phyloP scores from a whole-genome alignment of 2,329 filamentous ascomycete species.

The Zymoseptoria passerinii region DNA sequence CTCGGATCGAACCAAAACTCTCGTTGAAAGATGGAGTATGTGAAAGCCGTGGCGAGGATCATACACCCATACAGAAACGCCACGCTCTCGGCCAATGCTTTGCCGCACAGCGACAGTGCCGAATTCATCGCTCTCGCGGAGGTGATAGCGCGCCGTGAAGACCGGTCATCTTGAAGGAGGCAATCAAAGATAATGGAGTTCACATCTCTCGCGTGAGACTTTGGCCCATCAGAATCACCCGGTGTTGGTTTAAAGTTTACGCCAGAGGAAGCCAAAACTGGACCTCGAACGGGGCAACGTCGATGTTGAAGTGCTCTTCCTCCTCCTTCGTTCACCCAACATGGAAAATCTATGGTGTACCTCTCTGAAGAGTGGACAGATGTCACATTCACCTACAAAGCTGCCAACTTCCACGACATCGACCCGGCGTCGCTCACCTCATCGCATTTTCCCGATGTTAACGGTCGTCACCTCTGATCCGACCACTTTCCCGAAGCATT shows the following conservation, averaged over 20 bases:
- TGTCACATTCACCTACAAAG: background rate
- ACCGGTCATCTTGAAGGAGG: background rate
- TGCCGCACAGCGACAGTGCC: background rate
- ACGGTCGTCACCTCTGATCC: background rate
- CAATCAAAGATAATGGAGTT: background rate
- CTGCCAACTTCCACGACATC: background rate
- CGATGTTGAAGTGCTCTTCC: background rate
- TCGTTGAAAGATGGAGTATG: slow-evolving; percentile 8
- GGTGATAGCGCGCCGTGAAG: background rate
- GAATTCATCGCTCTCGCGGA: background rate
- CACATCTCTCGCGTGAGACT: background rate
- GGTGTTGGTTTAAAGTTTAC: background rate
- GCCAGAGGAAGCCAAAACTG: background rate
- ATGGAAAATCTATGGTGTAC: too few relatives aligned
- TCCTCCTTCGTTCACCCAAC: background rate
- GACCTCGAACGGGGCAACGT: background rate
- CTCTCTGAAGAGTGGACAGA: background rate
- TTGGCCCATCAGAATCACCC: background rate
- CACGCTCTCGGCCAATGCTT: slow-evolving; percentile 5
- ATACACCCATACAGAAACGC: slow-evolving; percentile 11
- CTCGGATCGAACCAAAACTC: slow-evolving; percentile 9
- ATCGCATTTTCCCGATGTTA: background rate
- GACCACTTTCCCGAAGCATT: background rate
- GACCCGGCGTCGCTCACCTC: background rate
- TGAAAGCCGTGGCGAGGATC: slow-evolving; percentile 8